Base-by-base conservation (phyloP, 306 rosid genomes). In the Spatholobus suberectus region DNA sequence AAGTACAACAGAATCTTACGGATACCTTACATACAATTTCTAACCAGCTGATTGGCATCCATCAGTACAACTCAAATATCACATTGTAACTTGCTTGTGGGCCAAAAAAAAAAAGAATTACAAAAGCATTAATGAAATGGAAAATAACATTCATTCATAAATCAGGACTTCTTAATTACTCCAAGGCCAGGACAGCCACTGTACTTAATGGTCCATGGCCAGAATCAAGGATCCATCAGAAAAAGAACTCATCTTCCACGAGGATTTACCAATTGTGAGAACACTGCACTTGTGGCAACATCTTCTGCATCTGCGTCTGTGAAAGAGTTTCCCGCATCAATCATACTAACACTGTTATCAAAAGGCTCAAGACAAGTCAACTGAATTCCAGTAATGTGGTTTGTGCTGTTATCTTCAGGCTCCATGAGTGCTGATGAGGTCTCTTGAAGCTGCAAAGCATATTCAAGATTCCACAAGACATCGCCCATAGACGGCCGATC, bases 401-500 rank as follows among this genome's bases (percentile, higher is more conserved):
- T 95, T 37, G 96, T 93, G 90, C 99, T 95, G 92, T 90, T 95
- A 79, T 93, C 98, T 21, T 93, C 97, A 12, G 99, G 99, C 79
- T 95, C 99, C 93, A 76, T 87, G 35, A 91, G 93, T 21, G 90
- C 93, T 37, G 94, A 85, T 20, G 96, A 88, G 47, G 98, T 90
- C 75, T 93, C 97, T 86, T 96, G 93, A 14, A 96, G 99, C 92
- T 93, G 99, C 83, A 93, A 87, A 76, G 98, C 94, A 34, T 96
- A 93, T 86, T 96, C 99, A 55, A 96, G 96, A 62, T 93, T 93
- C 97, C 99, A 93, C 84, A 96, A 80, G 63, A 96, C 98, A 41
- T 96, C 97, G 29, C 98, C 99, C 99, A 96, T 96, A 2, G 99
- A 89, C n/a, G 99, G 99, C 84, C 99, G 88, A 70, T 96, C 98